Evolutionary conservation across 1,284 basidiomycete genomes (phyloP).

Genomic region (Leccinum pachyderme): DNA sequence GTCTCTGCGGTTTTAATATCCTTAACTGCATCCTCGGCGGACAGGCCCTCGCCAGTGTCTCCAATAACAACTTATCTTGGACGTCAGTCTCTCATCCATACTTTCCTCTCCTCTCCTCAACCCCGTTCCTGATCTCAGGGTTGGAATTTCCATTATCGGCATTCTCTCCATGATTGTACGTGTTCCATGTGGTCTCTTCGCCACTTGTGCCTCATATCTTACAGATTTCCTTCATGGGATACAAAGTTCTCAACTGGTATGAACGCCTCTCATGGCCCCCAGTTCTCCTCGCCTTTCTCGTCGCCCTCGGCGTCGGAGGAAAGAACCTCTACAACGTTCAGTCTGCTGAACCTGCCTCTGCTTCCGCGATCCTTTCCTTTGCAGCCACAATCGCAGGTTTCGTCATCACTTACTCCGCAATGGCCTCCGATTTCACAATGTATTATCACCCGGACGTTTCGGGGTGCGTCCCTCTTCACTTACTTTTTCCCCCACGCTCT

Average conservation of each 20-base stretch:
- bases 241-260: slow-evolving; percentile 74
- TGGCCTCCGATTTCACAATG: slow-evolving; percentile 73
- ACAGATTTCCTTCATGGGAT: slow-evolving; percentile 79
- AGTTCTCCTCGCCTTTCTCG: slow-evolving; percentile 72
- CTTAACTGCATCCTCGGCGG: slow-evolving; percentile 80
- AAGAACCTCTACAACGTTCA: slow-evolving; percentile 55
- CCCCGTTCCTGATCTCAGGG: slow-evolving; percentile 40
- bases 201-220: slow-evolving; percentile 1
- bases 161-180: slow-evolving; percentile 72
- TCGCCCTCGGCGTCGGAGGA: slow-evolving; percentile 72
- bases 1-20: slow-evolving; percentile 72
- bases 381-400: slow-evolving; percentile 74
- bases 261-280: slow-evolving; percentile 79
- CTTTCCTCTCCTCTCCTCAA: slow-evolving; percentile 7
- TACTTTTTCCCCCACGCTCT: neutral
- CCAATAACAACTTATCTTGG: slow-evolving; percentile 63
- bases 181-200: slow-evolving; percentile 14
- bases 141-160: slow-evolving; percentile 87
- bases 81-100: slow-evolving; percentile 43
- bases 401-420: slow-evolving; percentile 61
- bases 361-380: slow-evolving; percentile 55
- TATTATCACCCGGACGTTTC: slow-evolving; percentile 61
- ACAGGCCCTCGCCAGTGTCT: slow-evolving; percentile 73
- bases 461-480: slow-evolving; percentile 38
- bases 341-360: slow-evolving; percentile 50